Base-by-base conservation (phyloP, 495 filamentous ascomycete species). In the Bacidia rubella region DNA sequence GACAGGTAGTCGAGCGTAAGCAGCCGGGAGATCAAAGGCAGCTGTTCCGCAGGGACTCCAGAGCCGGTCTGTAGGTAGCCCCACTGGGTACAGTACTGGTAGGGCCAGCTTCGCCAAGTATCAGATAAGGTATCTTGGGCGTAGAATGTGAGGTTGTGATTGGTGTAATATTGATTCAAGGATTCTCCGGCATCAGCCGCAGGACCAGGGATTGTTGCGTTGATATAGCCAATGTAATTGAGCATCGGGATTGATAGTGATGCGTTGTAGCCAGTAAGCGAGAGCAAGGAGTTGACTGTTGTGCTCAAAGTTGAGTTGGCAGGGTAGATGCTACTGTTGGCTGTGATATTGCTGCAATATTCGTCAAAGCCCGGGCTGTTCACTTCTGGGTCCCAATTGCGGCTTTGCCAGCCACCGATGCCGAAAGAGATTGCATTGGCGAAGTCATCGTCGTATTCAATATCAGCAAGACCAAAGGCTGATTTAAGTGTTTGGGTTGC, bases 31-130 rank as follows among this genome's bases (percentile, higher is more conserved):
- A 87, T 71, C 4, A 89, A 60, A 0, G 85, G 80, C 0, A 76
- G 70, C 54, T 79, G 73, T 54, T 67, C 58, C 0, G 57, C 39
- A 0, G 83, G 83, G 1, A 78, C 76, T 23, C 76, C 73, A 38
- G 75, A 77, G 53, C 84, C 84, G 4, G 81, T 83, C 57, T 76
- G 72, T 22, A 85, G 73, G 65, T 74, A 87, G 27, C 84, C 85
- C 82, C 82, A 89, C 66, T 78, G 71, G 15, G 51, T 41, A 53
- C 69, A 74, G 38, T 64, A 63, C 49, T 76, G 74, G 69, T 84
- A 87, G 15, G 67, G 62, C 81, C 82, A 86, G 46, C 73, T 65
- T 11, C 77, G 70, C 74, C 74, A 78, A 19, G 53, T 59, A 45
- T 78, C 68, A 11, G 58, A 58, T 38, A 77, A 60, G 53, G 71